Base-by-base conservation (phyloP, 148 eudicot species). In the Dysphania ambrosioides region DNA sequence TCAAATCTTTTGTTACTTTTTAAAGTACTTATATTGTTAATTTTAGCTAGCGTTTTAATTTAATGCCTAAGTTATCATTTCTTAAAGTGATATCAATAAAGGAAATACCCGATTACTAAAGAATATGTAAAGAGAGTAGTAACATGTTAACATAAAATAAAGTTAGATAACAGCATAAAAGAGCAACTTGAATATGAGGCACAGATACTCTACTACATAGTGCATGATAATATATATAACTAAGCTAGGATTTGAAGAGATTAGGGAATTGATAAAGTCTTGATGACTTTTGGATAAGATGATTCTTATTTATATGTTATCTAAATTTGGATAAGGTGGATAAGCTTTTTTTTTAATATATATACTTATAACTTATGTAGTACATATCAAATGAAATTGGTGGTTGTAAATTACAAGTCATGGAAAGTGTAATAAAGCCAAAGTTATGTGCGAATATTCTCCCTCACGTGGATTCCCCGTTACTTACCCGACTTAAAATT, bases 251-350 rank as follows among this genome's bases (percentile, higher is more conserved):
- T 59, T 24, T 3, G 63, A 26, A 15, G 31, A 59, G 63, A 59
- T 59, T 59, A 59, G 8, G 8, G 23, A 59, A 8, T 2, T 32
- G 40, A 63, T 16, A 32, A 63, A 31, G 58, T 53, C 58, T 63
- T 27, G 40, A 62, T n/a, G n/a, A 63, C 41, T 31, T 63, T 15
- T 15, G 26, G 67, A 63, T 63, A 63, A 31, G 40, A 32, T 30
- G 2, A 18, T 8, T 8, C 4, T 32, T 19, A 13, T 51, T 27
- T 26, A 2, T 24, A 35, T 8, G 21, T 71, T 51, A 47, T 30
- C 32, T 18, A 0, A 36, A 38, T 16, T 12, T 58, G 75, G 75
- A 72, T 72, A 58, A 58, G 66, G 60, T 59, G 75, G 75, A 59
- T 59, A 72, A 58, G 53, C 21, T 44, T 47, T 2, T 47, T 11